Evolutionary conservation across 2,329 filamentous ascomycete species (phyloP).

Genomic region (Cercospora sp.): DNA sequence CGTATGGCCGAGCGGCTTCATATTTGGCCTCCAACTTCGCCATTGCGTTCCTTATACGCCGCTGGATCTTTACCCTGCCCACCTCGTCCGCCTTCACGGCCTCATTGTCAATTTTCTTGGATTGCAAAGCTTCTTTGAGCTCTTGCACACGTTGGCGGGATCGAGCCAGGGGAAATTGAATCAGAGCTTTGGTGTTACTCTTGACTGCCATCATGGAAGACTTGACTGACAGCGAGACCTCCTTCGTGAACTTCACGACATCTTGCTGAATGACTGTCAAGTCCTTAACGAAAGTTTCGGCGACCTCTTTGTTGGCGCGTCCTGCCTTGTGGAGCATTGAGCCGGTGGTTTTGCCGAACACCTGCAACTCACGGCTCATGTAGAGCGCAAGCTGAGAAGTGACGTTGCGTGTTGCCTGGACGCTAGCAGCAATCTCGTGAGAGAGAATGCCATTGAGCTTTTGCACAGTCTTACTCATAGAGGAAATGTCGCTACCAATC

Average conservation of each 20-base stretch:
- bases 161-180: conserved; percentile 14
- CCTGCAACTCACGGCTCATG: conserved; percentile 29
- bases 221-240: conserved; percentile 23
- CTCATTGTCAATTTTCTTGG: neutral
- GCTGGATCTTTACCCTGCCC: neutral
- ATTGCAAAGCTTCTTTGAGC: conserved; percentile 18
- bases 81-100: neutral
- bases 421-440: conserved; percentile 28
- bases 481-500: conserved; percentile 33
- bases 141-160: conserved; percentile 21
- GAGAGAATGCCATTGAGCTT: conserved; percentile 27
- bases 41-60: neutral
- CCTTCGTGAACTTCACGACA: conserved; percentile 24
- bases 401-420: conserved; percentile 34
- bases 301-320: conserved; percentile 21
- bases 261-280: conserved; percentile 23
- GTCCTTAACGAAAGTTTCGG: conserved; percentile 21
- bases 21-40: neutral
- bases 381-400: conserved; percentile 32
- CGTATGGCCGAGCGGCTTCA: neutral
- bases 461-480: conserved; percentile 28
- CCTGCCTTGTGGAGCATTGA: conserved; percentile 22
- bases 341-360: conserved; percentile 28
- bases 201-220: conserved; percentile 19
- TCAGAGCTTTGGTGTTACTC: conserved; percentile 20